Evolutionary conservation across 2,329 filamentous ascomycete species (phyloP).

Genomic region (Clonostachys rhizophaga): DNA sequence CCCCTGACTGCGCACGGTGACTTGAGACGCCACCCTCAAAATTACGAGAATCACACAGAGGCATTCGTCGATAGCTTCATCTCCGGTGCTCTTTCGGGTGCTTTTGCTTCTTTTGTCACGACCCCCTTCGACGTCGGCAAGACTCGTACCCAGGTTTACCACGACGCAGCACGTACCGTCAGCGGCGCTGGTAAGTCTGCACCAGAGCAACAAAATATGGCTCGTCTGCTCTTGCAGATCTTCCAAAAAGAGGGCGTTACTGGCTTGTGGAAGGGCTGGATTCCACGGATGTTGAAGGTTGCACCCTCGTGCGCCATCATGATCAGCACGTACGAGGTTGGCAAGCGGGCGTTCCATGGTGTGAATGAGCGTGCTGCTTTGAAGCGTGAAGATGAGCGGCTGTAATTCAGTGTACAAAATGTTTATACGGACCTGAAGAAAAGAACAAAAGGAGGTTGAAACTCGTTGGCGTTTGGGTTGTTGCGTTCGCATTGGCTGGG

Average conservation of each 20-base stretch:
- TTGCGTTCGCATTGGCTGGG: too few species aligned
- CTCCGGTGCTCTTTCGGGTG: slow-evolving; percentile 78
- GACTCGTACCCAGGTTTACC: slow-evolving; percentile 83
- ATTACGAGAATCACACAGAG: slow-evolving; percentile 64
- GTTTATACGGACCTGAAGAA: too few species aligned
- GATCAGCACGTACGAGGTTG: slow-evolving; percentile 97
- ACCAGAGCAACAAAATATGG: slow-evolving; percentile 57
- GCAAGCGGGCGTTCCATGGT: slow-evolving; percentile 78
- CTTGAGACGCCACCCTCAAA: slow-evolving; percentile 52
- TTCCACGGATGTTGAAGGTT: slow-evolving; percentile 87
- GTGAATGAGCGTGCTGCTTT: slow-evolving; percentile 53
- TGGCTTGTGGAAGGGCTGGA: slow-evolving; percentile 89
- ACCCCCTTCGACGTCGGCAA: slow-evolving; percentile 98
- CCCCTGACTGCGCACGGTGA: slow-evolving; percentile 26
- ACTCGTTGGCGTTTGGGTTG: too few species aligned
- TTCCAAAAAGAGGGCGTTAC: slow-evolving; percentile 76
- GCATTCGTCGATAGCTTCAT: slow-evolving; percentile 88
- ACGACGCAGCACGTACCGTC: slow-evolving; percentile 35
- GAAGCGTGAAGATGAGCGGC: too few species aligned
- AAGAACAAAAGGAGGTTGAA: too few species aligned
- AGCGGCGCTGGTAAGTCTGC: slow-evolving; percentile 17
- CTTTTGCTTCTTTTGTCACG: slow-evolving; percentile 80
- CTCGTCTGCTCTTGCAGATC: slow-evolving; percentile 83
- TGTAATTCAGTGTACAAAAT: too few species aligned
- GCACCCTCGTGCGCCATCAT: slow-evolving; percentile 97